Conservation (phyloP, 306 rosid genomes). For the Luffa aegyptiaca region DNA sequence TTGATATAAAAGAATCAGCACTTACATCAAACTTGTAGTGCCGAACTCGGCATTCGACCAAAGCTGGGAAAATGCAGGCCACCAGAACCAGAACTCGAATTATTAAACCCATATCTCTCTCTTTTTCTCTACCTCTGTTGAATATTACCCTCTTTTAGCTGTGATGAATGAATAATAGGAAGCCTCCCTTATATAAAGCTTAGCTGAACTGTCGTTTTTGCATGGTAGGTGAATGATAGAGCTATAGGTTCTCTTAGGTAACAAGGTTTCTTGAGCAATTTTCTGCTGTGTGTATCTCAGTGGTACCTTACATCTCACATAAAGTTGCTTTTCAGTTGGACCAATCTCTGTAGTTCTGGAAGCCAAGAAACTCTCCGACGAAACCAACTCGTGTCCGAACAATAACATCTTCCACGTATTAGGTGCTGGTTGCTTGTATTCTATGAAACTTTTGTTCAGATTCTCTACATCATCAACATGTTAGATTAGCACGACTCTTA, state of each 20-base stretch:
- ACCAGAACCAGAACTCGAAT: constrained; percentile 36
- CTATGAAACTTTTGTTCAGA: background rate
- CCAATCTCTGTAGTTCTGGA: constrained; percentile 14
- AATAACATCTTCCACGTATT: background rate
- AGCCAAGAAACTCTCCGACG: background rate
- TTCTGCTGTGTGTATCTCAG: background rate
- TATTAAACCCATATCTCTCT: constrained; percentile 36
- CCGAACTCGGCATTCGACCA: constrained; percentile 65
- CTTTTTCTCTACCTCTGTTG: background rate
- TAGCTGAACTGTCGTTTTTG: constrained; percentile 70
- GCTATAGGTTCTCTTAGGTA: constrained; percentile 26
- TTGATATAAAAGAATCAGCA: background rate
- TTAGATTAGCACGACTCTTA: background rate
- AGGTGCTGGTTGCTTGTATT: background rate
- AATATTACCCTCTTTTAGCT: constrained; percentile 9
- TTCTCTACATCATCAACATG: background rate
- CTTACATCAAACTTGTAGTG: constrained; percentile 78
- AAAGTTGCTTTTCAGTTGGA: constrained; percentile 32
- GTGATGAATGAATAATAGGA: constrained; percentile 30
- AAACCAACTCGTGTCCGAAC: background rate
- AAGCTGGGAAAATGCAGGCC: constrained; percentile 49
- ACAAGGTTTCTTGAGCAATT: constrained; percentile 26
- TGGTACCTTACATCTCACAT: constrained; percentile 59
- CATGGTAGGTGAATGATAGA: constrained; percentile 52
- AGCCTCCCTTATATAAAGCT: constrained; percentile 46